phyloP scores from a whole-genome alignment of 352 stramenopile genomes.

The Phytophthora lateralis region DNA sequence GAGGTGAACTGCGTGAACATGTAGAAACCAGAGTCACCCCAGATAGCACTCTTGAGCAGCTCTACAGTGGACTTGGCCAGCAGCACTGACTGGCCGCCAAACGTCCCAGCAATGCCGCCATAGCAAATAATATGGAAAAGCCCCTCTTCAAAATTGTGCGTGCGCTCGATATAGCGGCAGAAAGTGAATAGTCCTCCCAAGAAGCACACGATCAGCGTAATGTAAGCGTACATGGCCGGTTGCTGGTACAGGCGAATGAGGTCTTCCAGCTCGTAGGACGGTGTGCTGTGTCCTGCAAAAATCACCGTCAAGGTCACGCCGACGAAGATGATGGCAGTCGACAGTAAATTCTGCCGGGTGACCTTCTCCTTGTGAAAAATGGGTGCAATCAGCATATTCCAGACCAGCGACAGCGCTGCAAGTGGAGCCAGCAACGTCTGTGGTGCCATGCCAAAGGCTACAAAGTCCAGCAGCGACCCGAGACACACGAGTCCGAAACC shows the following conservation, averaged over 20 bases:
- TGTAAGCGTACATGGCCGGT: conserved; percentile 85
- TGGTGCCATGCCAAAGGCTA: conserved; percentile 91
- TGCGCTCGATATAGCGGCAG: conserved; percentile 74
- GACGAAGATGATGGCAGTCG: conserved; percentile 88
- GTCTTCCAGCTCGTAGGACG: conserved; percentile 86
- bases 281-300: conserved; percentile 87
- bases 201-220: conserved; percentile 76
- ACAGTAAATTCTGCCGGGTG: conserved; percentile 78
- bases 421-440: conserved; percentile 90
- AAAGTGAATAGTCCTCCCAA: conserved; percentile 63
- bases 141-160: conserved; percentile 67
- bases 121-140: conserved; percentile 90
- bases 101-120: conserved; percentile 85
- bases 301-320: conserved; percentile 90
- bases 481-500: conserved; percentile 84
- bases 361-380: conserved; percentile 92
- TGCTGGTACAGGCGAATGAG: conserved; percentile 85
- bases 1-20: conserved; percentile 81
- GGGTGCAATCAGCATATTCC: conserved; percentile 92
- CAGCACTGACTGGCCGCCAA: conserved; percentile 89
- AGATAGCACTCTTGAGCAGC: conserved; percentile 90
- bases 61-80: conserved; percentile 91
- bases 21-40: conserved; percentile 70
- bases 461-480: conserved; percentile 89
- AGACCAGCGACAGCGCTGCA: conserved; percentile 89